Evolutionary conservation across 179 eudicot genomes (phyloP).

Genomic region (Heliamphora pulchella): DNA sequence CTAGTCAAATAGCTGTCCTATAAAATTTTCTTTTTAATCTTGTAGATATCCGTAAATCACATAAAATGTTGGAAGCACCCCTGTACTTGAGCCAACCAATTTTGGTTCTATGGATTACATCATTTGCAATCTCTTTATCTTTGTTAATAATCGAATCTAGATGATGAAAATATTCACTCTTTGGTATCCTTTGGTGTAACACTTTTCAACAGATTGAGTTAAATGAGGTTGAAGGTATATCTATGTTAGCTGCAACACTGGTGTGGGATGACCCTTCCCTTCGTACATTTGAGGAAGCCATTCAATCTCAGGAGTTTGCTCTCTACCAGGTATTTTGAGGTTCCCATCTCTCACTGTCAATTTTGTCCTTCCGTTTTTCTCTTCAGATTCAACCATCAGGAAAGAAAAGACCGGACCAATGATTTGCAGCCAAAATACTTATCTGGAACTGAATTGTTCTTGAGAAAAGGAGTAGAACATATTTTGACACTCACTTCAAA

Average conservation of each 20-base stretch:
- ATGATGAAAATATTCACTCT: no score
- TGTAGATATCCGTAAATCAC: no score
- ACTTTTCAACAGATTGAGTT: constrained; percentile 69
- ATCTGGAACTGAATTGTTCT: neutral
- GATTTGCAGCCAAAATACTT: neutral
- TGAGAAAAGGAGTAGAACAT: no score
- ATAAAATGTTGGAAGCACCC: no score
- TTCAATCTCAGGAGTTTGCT: constrained; percentile 46
- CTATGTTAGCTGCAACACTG: constrained; percentile 62
- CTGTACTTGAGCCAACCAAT: no score
- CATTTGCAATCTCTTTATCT: no score
- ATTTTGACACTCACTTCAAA: neutral
- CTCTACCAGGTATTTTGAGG: constrained; percentile 53
- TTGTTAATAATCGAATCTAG: no score
- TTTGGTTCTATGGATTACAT: no score
- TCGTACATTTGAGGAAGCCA: constrained; percentile 53
- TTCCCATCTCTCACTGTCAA: constrained; percentile 17
- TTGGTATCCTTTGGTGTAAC: neutral
- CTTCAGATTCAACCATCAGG: neutral
- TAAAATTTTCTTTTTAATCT: no score
- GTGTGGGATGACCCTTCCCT: constrained; percentile 62
- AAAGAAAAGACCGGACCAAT: neutral
- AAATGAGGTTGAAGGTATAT: constrained; percentile 60
- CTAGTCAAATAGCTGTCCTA: no score
- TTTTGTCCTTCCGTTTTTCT: constrained; percentile 6